These are phyloP conservation scores for Candida awuae DNA, from an alignment of 805 yeast genomes.

Conservation along the genomic window DNA sequence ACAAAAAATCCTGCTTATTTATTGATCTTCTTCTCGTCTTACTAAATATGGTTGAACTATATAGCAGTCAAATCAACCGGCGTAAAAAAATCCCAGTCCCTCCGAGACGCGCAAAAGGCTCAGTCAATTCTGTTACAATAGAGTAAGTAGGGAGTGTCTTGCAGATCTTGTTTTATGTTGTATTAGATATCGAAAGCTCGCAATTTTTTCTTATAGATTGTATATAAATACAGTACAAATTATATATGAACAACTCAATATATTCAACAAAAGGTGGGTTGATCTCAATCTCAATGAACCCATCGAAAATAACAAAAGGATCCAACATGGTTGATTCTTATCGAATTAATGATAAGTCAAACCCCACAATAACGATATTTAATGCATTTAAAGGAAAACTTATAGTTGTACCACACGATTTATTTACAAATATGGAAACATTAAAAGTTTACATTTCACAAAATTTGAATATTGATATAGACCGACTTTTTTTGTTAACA, in stretches of 20 bases:
- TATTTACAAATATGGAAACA: slow-evolving; percentile 35
- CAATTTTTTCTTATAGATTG: background rate
- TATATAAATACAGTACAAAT: too few species aligned
- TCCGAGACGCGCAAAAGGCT: too few species aligned
- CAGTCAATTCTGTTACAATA: too few species aligned
- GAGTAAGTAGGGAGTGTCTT: too few species aligned
- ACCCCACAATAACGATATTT: slow-evolving; percentile 23
- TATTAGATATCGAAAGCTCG: background rate
- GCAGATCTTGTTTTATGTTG: background rate
- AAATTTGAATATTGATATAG: slow-evolving; percentile 34
- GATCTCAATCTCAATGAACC: slow-evolving; percentile 22
- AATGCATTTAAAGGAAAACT: slow-evolving; percentile 40
- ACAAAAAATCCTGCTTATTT: background rate
- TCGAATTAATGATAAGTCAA: slow-evolving; percentile 12
- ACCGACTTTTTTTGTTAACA: slow-evolving; percentile 44
- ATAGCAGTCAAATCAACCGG: too few species aligned
- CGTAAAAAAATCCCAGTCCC: too few species aligned
- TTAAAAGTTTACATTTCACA: slow-evolving; percentile 34
- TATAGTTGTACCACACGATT: slow-evolving; percentile 30
- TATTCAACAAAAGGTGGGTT: slow-evolving; percentile 1
- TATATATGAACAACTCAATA: slow-evolving; percentile 5
- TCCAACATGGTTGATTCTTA: slow-evolving; percentile 2
- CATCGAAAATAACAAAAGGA: slow-evolving; percentile 12
- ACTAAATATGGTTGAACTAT: too few species aligned
- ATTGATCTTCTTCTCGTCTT: background rate